Conservation (phyloP, 352 stramenopile species). For the Phytopythium aichiense region DNA sequence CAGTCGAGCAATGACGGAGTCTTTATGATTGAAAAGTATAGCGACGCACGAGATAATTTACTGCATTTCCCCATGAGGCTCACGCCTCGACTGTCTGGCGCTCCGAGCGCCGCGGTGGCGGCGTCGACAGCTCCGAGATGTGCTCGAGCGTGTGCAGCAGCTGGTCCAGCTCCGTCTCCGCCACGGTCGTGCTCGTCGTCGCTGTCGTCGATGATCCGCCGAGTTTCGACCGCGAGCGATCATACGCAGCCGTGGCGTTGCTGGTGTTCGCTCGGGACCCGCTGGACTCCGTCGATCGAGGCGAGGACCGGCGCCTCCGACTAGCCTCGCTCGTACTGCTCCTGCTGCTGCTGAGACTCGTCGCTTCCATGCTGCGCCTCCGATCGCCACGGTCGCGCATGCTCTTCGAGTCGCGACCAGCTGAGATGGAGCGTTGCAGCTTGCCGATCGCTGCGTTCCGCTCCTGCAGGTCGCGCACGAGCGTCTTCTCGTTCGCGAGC, state of each 20-base stretch:
- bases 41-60: neutral
- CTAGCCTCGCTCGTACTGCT: constrained; percentile 8
- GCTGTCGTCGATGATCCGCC: neutral
- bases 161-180: constrained; percentile 54
- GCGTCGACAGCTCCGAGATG: constrained; percentile 57
- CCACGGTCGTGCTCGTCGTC: constrained; percentile 10
- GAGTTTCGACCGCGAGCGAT: neutral
- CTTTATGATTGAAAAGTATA: neutral
- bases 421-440: constrained; percentile 40
- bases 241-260: neutral
- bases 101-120: constrained; percentile 10
- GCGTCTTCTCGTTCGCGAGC: constrained; percentile 60
- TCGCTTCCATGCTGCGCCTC: constrained; percentile 5
- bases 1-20: neutral
- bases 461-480: constrained; percentile 68
- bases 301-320: neutral
- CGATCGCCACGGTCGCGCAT: neutral
- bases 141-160: constrained; percentile 66
- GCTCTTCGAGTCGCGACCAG: neutral
- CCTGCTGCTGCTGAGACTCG: constrained; percentile 9
- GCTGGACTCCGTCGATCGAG: neutral
- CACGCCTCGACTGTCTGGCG: neutral
- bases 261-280: neutral
- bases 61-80: neutral
- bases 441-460: constrained; percentile 49